Percentiles rank a stretch among this genome's conserved stretches.
Conservation (phyloP, 2,329 filamentous ascomycete genomes). For the Fusarium abutilonis region DNA sequence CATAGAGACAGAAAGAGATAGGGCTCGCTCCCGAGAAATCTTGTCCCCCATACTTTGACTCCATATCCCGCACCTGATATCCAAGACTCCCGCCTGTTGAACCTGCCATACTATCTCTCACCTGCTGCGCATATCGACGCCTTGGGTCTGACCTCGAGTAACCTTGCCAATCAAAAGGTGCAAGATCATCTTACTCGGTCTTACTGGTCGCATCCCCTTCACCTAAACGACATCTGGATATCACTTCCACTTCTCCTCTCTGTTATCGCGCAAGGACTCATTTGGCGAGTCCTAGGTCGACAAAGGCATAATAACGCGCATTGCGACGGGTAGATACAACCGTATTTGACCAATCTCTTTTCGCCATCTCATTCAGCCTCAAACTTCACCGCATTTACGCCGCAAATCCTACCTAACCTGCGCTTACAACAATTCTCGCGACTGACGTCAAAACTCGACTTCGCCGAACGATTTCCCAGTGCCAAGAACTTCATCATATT, state of each 20-base stretch:
- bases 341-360: conserved; percentile 16
- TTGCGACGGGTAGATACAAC: conserved; percentile 19
- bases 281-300: conserved; percentile 12
- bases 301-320: conserved; percentile 27
- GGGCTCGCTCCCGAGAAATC: conserved; percentile 21
- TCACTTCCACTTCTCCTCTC: conserved; percentile 21
- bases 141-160: conserved; percentile 23
- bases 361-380: conserved; percentile 24
- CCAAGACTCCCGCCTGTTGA: not conserved
- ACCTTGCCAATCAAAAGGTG: conserved; percentile 22
- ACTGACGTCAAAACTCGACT: conserved; percentile 14
- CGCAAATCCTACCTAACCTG: conserved; percentile 26
- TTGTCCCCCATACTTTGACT: conserved; percentile 29
- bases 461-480: conserved; percentile 1
- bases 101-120: too few relatives aligned
- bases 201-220: conserved; percentile 31
- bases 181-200: conserved; percentile 20
- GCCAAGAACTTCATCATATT: conserved; percentile 1
- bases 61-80: conserved; percentile 16
- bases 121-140: conserved; percentile 4
- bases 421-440: conserved; percentile 25
- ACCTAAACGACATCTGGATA: conserved; percentile 26
- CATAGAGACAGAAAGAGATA: conserved; percentile 12
- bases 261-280: conserved; percentile 33
- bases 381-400: conserved; percentile 31